These are phyloP conservation scores for Diaporthe australafricana DNA, from an alignment of 2,329 filamentous ascomycete species.

Conservation along the genomic window DNA sequence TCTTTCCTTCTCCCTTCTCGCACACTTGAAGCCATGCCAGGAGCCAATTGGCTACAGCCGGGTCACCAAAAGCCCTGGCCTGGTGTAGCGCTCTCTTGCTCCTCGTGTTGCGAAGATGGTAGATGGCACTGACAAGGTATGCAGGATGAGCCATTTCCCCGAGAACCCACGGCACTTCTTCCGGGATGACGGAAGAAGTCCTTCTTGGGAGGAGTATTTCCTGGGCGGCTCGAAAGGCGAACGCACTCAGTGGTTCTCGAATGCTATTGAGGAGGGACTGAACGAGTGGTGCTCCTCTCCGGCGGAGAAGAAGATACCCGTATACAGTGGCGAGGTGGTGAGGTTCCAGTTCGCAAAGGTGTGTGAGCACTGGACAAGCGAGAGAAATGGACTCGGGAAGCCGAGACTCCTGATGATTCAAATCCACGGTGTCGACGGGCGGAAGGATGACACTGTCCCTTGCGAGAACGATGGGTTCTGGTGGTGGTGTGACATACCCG, in stretches of 20 bases:
- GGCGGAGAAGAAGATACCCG: conserved; percentile 66
- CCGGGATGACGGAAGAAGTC: conserved; percentile 74
- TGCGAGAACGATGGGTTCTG: conserved; percentile 82
- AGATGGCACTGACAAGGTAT: background rate
- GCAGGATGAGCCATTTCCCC: conserved; percentile 77
- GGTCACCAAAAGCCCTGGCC: background rate
- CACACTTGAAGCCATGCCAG: background rate
- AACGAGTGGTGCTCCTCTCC: conserved; percentile 72
- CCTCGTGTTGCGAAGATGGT: background rate
- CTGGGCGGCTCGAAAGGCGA: conserved; percentile 67
- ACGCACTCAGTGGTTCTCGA: conserved; percentile 59
- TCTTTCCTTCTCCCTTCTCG: too few relatives aligned
- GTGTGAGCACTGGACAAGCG: conserved; percentile 87
- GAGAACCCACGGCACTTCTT: conserved; percentile 76
- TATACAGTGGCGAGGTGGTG: conserved; percentile 65
- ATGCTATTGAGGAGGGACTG: conserved; percentile 62
- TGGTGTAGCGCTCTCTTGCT: background rate
- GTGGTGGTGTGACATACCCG: conserved; percentile 84
- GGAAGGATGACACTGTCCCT: conserved; percentile 74
- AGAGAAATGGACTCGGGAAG: conserved; percentile 73
- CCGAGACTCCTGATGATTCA: conserved; percentile 79
- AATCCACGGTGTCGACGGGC: conserved; percentile 74
- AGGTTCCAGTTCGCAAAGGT: conserved; percentile 84
- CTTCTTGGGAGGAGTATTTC: conserved; percentile 87
- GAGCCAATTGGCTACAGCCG: background rate